Percentiles rank a stretch among this genome's conserved stretches.
Conservation (phyloP, 257 asterid species). For the Haberlea rhodopensis region DNA sequence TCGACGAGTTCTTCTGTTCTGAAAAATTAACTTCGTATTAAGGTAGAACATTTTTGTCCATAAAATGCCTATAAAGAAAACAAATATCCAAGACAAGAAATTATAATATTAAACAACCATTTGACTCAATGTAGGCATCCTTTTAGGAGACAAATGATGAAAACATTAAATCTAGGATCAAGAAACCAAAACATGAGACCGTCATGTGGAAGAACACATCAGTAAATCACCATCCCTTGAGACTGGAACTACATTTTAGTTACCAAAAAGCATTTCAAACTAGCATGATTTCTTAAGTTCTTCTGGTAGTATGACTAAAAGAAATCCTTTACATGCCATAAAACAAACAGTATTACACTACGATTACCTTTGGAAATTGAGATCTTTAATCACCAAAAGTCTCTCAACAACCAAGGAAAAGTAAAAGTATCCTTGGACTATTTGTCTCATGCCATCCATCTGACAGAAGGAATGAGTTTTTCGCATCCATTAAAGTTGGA, state of each 20-base stretch:
- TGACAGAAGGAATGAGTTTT: not conserved
- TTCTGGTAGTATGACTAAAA: not conserved
- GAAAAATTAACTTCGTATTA: slow-evolving; percentile 25
- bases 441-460: not conserved
- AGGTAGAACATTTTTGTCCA: not conserved
- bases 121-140: not conserved
- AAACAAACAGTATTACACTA: not conserved
- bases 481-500: not conserved
- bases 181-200: not conserved
- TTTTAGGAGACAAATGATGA: not conserved
- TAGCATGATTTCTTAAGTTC: not conserved
- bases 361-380: not conserved
- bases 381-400: not conserved
- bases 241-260: not conserved
- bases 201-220: not conserved
- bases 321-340: not conserved
- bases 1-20: slow-evolving; percentile 74
- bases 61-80: not conserved
- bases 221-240: not conserved
- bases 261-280: not conserved
- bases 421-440: not conserved
- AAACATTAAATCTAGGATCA: not conserved
- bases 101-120: not conserved
- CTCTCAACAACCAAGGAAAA: not conserved
- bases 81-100: not conserved